Base-by-base conservation (phyloP, 768 basidiomycete genomes). In the Leccinum subgranulosum region DNA sequence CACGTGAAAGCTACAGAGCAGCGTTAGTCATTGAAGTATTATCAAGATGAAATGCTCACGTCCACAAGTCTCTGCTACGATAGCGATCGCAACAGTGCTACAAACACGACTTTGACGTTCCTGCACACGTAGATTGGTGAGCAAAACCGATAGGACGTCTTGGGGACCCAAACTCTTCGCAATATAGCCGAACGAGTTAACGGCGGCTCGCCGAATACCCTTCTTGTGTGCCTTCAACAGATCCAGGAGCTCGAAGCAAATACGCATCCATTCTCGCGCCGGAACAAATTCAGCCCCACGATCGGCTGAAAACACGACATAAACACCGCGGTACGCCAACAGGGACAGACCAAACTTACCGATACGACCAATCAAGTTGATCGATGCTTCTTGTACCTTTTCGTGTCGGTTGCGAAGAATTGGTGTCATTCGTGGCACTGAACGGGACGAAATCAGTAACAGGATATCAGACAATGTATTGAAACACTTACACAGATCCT, bases 221-320 rank as follows among this genome's bases (percentile, higher is more conserved):
- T 98, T 98, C 79, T 99, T 99, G 79, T 99, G 97, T 9, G 97
- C 97, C 73, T 98, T 98, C 66, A 98, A 82, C 25, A 99, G 81
- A 69, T 98, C 97, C 51, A 99, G 83, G 33, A 99, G 77, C 70
- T 99, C 97, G 74, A 99, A 98, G 72, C 97, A 98, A 69, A 99
- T 98, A 69, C 97, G 89, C 97, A 99, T 99, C 97, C 96, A 98
- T 75, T 99, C 97, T 67, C 97, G 86, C 10, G 97, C 96, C 15
- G 97, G 95, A 0, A 99, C 96, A 60, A 93, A 98, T 74, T 98
- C 97, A 21, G 97, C 96, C 55, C 97, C 97, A 74, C 97, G 94
- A 85, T 99, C 97, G 56, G 97, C 96, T 81, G 54, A 36, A 23
- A 27, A 29, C 19, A 50, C 36, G 9, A 54, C 27, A 2, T 67